Evolutionary conservation across 768 basidiomycete genomes (phyloP).

Genomic region (Boletus rubescentipes): DNA sequence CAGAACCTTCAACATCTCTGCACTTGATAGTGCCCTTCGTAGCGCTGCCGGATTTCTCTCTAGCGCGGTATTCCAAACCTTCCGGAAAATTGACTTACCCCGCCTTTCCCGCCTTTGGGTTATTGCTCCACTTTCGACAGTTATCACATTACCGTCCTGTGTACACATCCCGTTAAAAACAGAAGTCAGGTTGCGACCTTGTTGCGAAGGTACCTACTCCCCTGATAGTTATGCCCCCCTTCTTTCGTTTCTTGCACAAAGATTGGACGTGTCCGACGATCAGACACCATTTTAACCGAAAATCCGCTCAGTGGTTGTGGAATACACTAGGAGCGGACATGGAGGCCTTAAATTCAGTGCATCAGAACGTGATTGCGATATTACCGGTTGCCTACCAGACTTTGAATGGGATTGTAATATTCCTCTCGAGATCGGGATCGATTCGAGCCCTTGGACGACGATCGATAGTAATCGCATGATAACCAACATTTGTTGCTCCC

Average conservation of each 20-base stretch:
- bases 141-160: slow-evolving; percentile 1
- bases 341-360: too few species aligned
- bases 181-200: background rate
- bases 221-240: background rate
- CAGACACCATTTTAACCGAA: background rate
- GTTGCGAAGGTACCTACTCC: too few species aligned
- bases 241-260: background rate
- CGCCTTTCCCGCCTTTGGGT: slow-evolving; percentile 6
- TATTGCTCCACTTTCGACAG: slow-evolving; percentile 2
- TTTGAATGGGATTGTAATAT: background rate
- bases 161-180: slow-evolving; percentile 1
- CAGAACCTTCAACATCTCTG: slow-evolving; percentile 34
- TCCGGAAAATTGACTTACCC: background rate
- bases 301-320: background rate
- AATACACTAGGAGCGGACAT: too few species aligned
- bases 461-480: too few species aligned
- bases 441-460: too few species aligned
- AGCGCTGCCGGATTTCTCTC: background rate
- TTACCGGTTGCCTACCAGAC: too few species aligned
- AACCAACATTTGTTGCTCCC: background rate
- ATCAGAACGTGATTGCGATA: too few species aligned
- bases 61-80: background rate
- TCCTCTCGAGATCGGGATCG: background rate
- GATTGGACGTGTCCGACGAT: background rate
- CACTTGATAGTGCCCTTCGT: slow-evolving; percentile 30